These are phyloP conservation scores for Penicillium sp. DNA, from an alignment of 2,329 filamentous ascomycete species.

Conservation along the genomic window DNA sequence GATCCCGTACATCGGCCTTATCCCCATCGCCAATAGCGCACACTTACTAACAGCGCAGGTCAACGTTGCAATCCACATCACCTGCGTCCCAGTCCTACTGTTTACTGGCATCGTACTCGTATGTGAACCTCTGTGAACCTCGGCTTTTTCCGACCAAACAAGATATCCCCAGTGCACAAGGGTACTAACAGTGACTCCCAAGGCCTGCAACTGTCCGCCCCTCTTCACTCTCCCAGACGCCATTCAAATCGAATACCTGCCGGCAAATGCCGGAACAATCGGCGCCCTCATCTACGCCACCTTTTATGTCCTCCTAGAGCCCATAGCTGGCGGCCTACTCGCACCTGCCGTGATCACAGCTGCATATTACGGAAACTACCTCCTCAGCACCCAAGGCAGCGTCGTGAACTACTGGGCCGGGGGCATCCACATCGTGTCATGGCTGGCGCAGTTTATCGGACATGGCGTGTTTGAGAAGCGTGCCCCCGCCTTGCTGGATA, in stretches of 20 bases:
- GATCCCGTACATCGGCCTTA: constrained; percentile 51
- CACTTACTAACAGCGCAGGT: constrained; percentile 46
- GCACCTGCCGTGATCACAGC: constrained; percentile 72
- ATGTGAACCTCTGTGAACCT: constrained; percentile 35
- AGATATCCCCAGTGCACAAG: not conserved
- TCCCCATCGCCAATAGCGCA: constrained; percentile 11
- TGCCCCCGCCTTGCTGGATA: constrained; percentile 85
- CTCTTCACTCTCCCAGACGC: constrained; percentile 54
- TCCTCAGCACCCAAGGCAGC: constrained; percentile 62
- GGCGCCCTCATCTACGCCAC: constrained; percentile 64
- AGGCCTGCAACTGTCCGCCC: constrained; percentile 58
- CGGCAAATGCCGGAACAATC: constrained; percentile 59
- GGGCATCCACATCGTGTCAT: constrained; percentile 68
- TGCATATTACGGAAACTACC: constrained; percentile 72
- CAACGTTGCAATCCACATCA: constrained; percentile 63
- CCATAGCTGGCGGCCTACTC: constrained; percentile 78
- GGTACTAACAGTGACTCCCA: not conserved
- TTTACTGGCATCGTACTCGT: constrained; percentile 60
- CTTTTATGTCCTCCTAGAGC: constrained; percentile 89
- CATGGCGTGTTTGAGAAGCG: constrained; percentile 86
- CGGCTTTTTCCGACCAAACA: not conserved
- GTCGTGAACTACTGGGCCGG: constrained; percentile 65
- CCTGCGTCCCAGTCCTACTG: constrained; percentile 61
- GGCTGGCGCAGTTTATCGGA: constrained; percentile 87
- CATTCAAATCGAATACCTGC: constrained; percentile 56